Evolutionary conservation across 2,329 filamentous ascomycete species (phyloP).

Genomic region (Stagonosporopsis tanaceti): DNA sequence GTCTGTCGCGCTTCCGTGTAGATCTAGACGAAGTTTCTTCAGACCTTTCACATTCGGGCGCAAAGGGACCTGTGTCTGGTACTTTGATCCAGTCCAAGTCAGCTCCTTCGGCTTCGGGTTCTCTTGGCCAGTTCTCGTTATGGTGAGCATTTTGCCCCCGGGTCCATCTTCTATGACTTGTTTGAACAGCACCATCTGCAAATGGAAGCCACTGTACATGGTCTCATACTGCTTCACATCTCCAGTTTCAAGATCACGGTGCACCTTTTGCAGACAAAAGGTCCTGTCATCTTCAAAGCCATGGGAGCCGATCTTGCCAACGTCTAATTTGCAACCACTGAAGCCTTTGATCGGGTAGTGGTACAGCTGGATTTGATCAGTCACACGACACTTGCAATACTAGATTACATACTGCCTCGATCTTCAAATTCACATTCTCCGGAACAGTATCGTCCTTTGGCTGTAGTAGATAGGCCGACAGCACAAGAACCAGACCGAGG

Average conservation of each 20-base stretch:
- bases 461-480: neutral
- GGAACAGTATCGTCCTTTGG: neutral
- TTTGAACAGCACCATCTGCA: slow-evolving; percentile 24
- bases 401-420: neutral
- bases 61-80: slow-evolving; percentile 56
- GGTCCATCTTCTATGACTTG: slow-evolving; percentile 14
- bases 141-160: slow-evolving; percentile 8
- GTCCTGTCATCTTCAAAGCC: slow-evolving; percentile 25
- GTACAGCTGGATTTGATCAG: slow-evolving; percentile 8
- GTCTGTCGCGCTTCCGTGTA: slow-evolving; percentile 66
- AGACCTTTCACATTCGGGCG: slow-evolving; percentile 59
- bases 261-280: slow-evolving; percentile 25
- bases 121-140: slow-evolving; percentile 14
- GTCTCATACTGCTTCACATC: slow-evolving; percentile 20
- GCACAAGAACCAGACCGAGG: neutral
- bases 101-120: slow-evolving; percentile 16
- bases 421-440: neutral
- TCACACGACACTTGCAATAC: too few species aligned
- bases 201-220: slow-evolving; percentile 26
- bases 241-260: slow-evolving; percentile 20
- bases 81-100: slow-evolving; percentile 11
- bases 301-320: slow-evolving; percentile 15
- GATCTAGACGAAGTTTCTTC: slow-evolving; percentile 60
- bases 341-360: slow-evolving; percentile 25
- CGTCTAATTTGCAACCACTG: slow-evolving; percentile 13